Evolutionary conservation across 1,284 basidiomycete genomes (phyloP).

Genomic region (Rhodotorula sp.): DNA sequence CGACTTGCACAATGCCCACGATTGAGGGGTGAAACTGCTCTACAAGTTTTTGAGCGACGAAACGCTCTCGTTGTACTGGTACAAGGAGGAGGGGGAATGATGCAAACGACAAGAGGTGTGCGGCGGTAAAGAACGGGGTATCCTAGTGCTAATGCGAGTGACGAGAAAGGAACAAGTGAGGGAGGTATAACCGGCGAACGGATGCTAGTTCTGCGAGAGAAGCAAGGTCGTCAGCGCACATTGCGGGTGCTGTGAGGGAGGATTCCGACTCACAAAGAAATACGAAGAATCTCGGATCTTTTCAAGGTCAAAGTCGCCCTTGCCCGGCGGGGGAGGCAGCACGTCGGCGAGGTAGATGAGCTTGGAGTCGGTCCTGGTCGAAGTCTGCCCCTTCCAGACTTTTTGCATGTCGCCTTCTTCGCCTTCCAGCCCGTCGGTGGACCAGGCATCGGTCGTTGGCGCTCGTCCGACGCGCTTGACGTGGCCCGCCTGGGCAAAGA

Average conservation of each 20-base stretch:
- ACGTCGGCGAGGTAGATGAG: conserved; percentile 75
- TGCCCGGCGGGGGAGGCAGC: conserved; percentile 77
- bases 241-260: background rate
- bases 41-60: background rate
- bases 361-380: conserved; percentile 43
- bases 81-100: background rate
- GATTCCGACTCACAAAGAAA: conserved; percentile 58
- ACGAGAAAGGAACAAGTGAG: background rate
- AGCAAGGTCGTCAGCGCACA: background rate
- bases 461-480: conserved; percentile 34
- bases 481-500: conserved; percentile 26
- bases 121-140: background rate
- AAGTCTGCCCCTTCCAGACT: conserved; percentile 24
- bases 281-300: conserved; percentile 78
- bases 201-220: background rate
- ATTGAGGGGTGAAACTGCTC: background rate
- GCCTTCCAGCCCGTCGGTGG: background rate
- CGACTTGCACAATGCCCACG: too few relatives aligned
- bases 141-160: background rate
- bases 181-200: background rate
- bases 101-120: conserved; percentile 3
- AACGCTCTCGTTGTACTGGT: background rate
- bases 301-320: conserved; percentile 84
- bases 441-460: conserved; percentile 2
- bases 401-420: conserved; percentile 17